These are phyloP conservation scores for Cytospora mali DNA, from an alignment of 2,329 filamentous ascomycete genomes.

Conservation along the genomic window DNA sequence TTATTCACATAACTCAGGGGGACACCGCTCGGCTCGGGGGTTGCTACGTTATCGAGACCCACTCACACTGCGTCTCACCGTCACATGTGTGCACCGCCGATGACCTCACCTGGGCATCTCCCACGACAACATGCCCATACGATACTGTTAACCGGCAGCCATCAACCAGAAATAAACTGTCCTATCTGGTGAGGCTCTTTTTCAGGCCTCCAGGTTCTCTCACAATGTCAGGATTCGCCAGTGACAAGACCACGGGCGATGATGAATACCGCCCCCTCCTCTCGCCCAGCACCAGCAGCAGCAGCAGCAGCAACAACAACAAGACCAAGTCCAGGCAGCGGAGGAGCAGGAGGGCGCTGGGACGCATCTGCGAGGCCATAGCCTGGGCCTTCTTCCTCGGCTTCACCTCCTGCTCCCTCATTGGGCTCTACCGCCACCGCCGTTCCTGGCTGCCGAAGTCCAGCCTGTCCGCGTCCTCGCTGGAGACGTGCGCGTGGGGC, in stretches of 20 bases:
- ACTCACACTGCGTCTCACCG: constrained; percentile 8
- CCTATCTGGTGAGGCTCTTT: background rate
- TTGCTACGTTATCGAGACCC: constrained; percentile 2
- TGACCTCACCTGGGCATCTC: constrained; percentile 10
- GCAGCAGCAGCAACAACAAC: too few species aligned
- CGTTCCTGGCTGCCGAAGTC: constrained; percentile 8
- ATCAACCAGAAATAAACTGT: background rate
- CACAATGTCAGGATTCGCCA: constrained; percentile 11
- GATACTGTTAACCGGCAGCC: background rate
- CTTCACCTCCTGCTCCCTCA: constrained; percentile 10
- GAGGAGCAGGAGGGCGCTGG: constrained; percentile 16
- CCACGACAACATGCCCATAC: background rate
- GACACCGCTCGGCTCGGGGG: too few species aligned
- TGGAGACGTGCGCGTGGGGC: constrained; percentile 35
- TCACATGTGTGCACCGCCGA: too few species aligned
- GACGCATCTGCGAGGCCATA: constrained; percentile 26
- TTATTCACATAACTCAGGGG: background rate
- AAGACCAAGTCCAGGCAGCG: constrained; percentile 5
- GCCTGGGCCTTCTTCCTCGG: constrained; percentile 23
- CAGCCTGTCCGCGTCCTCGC: constrained; percentile 14
- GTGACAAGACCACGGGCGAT: constrained; percentile 17
- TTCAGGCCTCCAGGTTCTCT: background rate
- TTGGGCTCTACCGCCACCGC: constrained; percentile 19
- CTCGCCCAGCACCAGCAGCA: background rate
- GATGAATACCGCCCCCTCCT: constrained; percentile 23